Evolutionary conservation across 805 yeast species (phyloP).

Genomic region (Maudiozyma pseudohumilis): DNA sequence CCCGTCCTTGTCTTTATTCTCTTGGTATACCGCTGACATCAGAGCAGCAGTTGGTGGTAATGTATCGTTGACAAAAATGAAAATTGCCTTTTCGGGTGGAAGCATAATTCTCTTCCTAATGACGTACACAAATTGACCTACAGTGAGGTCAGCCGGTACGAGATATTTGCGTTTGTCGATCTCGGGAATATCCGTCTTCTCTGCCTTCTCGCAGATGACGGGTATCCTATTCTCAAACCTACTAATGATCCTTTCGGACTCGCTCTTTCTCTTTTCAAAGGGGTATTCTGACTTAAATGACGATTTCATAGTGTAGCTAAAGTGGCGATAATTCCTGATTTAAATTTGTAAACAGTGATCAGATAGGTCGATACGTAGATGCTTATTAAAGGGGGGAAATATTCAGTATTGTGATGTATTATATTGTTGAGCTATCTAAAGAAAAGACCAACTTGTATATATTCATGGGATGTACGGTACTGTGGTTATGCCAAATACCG

Average conservation of each 20-base stretch:
- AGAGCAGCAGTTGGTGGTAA: slow-evolving; percentile 97
- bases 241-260: slow-evolving; percentile 80
- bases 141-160: slow-evolving; percentile 92
- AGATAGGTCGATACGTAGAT: too few species aligned
- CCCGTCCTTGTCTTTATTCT: slow-evolving; percentile 96
- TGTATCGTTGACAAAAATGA: slow-evolving; percentile 92
- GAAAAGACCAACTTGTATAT: too few species aligned
- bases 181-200: slow-evolving; percentile 89
- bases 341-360: too few species aligned
- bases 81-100: slow-evolving; percentile 96
- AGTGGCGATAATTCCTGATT: too few species aligned
- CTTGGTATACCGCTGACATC: slow-evolving; percentile 90
- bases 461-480: too few species aligned
- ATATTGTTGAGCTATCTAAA: too few species aligned
- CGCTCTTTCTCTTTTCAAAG: slow-evolving; percentile 90
- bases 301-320: slow-evolving; percentile 24
- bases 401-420: too few species aligned
- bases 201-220: slow-evolving; percentile 93
- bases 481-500: too few species aligned
- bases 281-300: slow-evolving; percentile 59
- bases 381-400: too few species aligned
- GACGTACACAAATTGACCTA: slow-evolving; percentile 96
- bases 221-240: slow-evolving; percentile 91
- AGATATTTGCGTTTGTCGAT: slow-evolving; percentile 95
- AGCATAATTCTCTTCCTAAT: slow-evolving; percentile 91